Evolutionary conservation across 2,329 filamentous ascomycete species (phyloP).

Genomic region (Trichoderma citrinoviride): DNA sequence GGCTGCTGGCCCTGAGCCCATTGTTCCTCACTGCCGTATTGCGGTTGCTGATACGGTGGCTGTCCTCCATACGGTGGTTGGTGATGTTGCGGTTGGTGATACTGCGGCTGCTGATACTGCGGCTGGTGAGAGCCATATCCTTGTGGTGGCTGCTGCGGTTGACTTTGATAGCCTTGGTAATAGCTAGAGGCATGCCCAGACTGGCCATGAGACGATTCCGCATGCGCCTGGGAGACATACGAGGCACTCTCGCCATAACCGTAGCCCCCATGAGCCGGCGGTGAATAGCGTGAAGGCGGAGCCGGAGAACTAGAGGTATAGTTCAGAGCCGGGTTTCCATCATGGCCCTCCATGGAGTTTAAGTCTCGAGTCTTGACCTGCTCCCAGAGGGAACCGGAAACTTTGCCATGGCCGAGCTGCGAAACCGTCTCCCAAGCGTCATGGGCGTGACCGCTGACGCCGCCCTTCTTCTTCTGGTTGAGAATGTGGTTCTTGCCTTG

Average conservation of each 20-base stretch:
- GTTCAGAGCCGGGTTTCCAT: constrained; percentile 39
- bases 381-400: constrained; percentile 58
- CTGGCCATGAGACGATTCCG: constrained; percentile 28
- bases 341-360: constrained; percentile 51
- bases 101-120: constrained; percentile 26
- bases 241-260: constrained; percentile 42
- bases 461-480: constrained; percentile 32
- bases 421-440: constrained; percentile 45
- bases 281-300: constrained; percentile 33
- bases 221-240: constrained; percentile 27
- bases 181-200: constrained; percentile 23
- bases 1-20: constrained; percentile 16
- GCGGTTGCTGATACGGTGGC: constrained; percentile 26
- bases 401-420: constrained; percentile 54
- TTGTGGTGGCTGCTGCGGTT: constrained; percentile 30
- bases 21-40: constrained; percentile 28
- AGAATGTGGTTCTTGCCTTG: constrained; percentile 75
- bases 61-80: constrained; percentile 22
- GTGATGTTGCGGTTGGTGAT: constrained; percentile 5
- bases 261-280: constrained; percentile 35
- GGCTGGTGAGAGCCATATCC: constrained; percentile 27
- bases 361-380: constrained; percentile 60
- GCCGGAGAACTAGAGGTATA: constrained; percentile 42
- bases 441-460: constrained; percentile 40
- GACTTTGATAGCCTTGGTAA: not conserved